Evolutionary conservation across 2,329 filamentous ascomycete genomes (phyloP), one percentile per base, ranked within the genome.

Genomic region (Leptographium radiaticola): DNA sequence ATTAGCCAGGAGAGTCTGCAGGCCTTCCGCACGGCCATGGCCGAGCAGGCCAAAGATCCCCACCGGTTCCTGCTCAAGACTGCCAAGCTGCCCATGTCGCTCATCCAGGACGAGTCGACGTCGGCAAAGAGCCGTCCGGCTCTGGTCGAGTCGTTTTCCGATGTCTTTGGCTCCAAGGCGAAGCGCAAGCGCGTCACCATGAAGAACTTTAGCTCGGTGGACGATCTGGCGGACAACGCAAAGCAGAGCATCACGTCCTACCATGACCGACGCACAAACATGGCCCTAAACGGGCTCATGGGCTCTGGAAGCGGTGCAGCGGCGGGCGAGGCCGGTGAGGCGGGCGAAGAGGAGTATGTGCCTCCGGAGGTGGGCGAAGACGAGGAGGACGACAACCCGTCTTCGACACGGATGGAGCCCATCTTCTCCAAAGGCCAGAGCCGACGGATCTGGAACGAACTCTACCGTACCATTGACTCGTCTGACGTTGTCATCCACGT

Each of bases 401-500:
- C 72, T 47, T 70, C 82, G 15, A 75, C 80, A 8, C 79, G 80
- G 62, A 83, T 86, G 61, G 87, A 91, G 66, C 84, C 90, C 42
- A 87, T 97, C 56, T 97, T 97, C 70, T 85, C 80, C 62, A 97
- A 97, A 71, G 93, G 93, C 18, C 90, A 95, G 68, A 91, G 85
- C 64, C 95, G 95, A 71, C 80, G 93, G 60, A 95, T 95, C 61
- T 95, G 89, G 90, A 97, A 97, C 70, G 91, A 98, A 67, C 73
- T 97, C 9, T 61, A 61, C 55, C 58, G 86, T 59, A 93, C 76
- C 63, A 93, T 96, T 57, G 91, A 96, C 70, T 94, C 89, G 4
- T 93, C 87, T 11, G 93, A 98, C 68, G 91, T 98, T 39, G 82
- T 98, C 47, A 85, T 98, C n/a, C 93, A 96, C 64, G 87, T 95